These are phyloP conservation scores for Pseudomonodictys pantanalensis DNA, from an alignment of 495 filamentous ascomycete species.

Conservation along the genomic window DNA sequence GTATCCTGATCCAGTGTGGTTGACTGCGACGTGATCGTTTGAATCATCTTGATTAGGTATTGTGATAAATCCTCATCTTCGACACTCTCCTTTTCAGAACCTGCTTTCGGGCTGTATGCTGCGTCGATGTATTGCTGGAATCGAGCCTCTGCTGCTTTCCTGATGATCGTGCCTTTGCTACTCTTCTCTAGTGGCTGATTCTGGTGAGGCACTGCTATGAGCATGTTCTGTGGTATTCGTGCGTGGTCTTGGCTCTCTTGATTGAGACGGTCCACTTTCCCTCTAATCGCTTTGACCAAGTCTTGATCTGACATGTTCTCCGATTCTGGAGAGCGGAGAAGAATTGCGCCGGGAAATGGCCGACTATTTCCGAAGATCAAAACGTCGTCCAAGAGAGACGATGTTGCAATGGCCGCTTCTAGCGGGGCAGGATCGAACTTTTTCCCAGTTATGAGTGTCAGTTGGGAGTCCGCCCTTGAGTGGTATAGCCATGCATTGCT, in stretches of 20 bases:
- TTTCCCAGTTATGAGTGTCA: constrained; percentile 63
- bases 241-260: constrained; percentile 44
- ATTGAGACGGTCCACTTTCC: constrained; percentile 44
- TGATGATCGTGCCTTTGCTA: constrained; percentile 54
- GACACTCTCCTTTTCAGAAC: neutral
- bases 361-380: constrained; percentile 50
- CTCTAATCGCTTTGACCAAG: constrained; percentile 41
- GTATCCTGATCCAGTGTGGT: constrained; percentile 34
- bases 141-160: constrained; percentile 43
- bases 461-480: constrained; percentile 57
- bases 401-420: constrained; percentile 47
- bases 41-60: constrained; percentile 34
- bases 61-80: constrained; percentile 38
- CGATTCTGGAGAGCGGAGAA: constrained; percentile 32
- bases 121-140: constrained; percentile 45
- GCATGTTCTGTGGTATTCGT: constrained; percentile 46
- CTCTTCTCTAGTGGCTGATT: constrained; percentile 46
- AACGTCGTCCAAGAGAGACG: constrained; percentile 44
- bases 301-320: neutral
- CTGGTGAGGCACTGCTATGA: constrained; percentile 42
- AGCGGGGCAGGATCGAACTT: constrained; percentile 66
- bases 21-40: constrained; percentile 33
- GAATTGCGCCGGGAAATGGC: constrained; percentile 47
- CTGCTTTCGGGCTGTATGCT: constrained; percentile 38
- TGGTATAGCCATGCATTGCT: constrained; percentile 58